Evolutionary conservation across 495 filamentous ascomycete species (phyloP), one percentile per base, ranked within the genome.

Genomic region (Bryoglossum gracile): DNA sequence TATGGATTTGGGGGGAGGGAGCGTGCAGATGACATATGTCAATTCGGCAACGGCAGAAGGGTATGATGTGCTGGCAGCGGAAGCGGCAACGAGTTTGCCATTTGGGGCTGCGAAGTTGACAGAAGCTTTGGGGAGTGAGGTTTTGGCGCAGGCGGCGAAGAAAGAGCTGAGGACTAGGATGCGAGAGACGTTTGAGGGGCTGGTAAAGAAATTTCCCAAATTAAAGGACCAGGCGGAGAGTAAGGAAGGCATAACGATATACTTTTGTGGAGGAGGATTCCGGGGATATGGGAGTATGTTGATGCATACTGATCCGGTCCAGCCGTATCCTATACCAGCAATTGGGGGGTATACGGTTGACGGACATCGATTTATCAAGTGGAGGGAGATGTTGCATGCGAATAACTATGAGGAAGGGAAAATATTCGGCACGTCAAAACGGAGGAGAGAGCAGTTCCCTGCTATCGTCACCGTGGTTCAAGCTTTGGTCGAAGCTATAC

Each of bases 261-360:
- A 91, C 61, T 77, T 96, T 38, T 94, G 86, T 43, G 90, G 90
- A 8, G 90, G 90, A 10, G 90, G 90, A 0, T 95, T 95, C 62
- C 74, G 90, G 13, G 90, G 90, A 22, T 95, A 92, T 68, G 89
- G 90, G 8, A 91, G 86, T 63, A 74, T 94, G 23, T 68, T 95
- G 13, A 84, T 94, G 75, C 71, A 80, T 59, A 73, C 76, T 40
- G 80, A 87, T 40, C 62, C 69, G 1, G 74, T 83, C 22, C 67
- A 77, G 40, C 83, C 82, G 0, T 96, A 96, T 54, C 90, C 90
- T 0, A 84, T 95, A 13, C 84, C 87, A 0, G 77, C 84, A 38
- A 83, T 95, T 65, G 90, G 92, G 30, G 82, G 89, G 2, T 94
- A 91, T 58, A 76, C 71, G 1, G 84, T 83, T 0, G 63, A 65